Base-by-base conservation (phyloP, 345 rosid genomes). In the Passiflora organensis region DNA sequence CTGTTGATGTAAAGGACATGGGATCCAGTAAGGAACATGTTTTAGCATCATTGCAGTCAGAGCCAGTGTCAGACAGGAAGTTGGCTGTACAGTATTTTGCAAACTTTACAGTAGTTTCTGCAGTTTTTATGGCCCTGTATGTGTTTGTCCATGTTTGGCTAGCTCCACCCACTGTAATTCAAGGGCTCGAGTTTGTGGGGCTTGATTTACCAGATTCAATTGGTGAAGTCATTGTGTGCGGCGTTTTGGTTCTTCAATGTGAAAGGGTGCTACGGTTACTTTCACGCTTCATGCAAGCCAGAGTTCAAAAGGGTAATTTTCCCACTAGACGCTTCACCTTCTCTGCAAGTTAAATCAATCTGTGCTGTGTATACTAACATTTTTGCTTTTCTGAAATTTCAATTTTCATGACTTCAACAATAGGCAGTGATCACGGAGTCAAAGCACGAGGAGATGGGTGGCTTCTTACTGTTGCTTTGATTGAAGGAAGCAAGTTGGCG, bases 361-460 rank as follows among this genome's bases (percentile, higher is more conserved):
- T 37, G 41, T 41, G 43, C n/a, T 41, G 13, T 8, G 14, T 41
- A 6, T 41, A 15, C 4, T 15, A 11, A 41, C 1, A 41, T 41
- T 41, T 0, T 17, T 38, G 18, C 15, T 4, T 45, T 54, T n/a
- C 50, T 48, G n/a, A 51, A 2, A 21, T 24, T 44, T n/a, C 16
- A 22, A 6, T 45, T 48, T 2, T 59, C 24, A n/a, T 62, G 45
- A 56, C 10, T 63, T 48, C 19, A 34, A 59, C 38, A 52, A 58
- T 64, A 91, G 99, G 91, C 28, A 80, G 84, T 56, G 98, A 91
- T 81, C 96, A 88, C 69, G 98, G 98, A 64, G 66, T 88, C 59
- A 91, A 81, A 80, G 96, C 98, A 28, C 96, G 78, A 76, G 98
- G 98, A 25, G 91, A 86, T 63, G 99, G 99, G 55, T 91, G 99